Evolutionary conservation across 768 basidiomycete genomes (phyloP).

Genomic region (Amanita rubescens): DNA sequence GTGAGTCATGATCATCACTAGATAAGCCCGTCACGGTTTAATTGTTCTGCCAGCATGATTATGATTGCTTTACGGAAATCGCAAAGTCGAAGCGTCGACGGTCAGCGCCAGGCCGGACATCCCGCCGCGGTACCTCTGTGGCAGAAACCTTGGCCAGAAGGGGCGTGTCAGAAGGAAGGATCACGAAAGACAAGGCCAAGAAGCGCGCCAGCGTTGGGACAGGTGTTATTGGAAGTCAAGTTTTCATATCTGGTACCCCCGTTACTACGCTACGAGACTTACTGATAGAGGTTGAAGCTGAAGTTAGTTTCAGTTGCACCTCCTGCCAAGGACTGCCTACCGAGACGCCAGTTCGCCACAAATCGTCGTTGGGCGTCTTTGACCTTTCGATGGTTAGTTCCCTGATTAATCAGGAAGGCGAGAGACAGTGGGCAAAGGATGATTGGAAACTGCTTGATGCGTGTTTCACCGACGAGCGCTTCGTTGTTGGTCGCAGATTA

Average conservation of each 20-base stretch:
- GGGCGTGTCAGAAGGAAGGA: background rate
- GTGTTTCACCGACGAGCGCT: constrained; percentile 67
- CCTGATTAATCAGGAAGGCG: constrained; percentile 7
- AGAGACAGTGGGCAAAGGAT: constrained; percentile 54
- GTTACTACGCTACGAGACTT: constrained; percentile 47
- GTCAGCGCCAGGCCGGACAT: constrained; percentile 8
- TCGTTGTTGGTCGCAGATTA: constrained; percentile 33
- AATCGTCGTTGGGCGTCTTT: background rate
- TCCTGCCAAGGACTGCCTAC: constrained; percentile 19
- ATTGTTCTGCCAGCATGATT: constrained; percentile 58
- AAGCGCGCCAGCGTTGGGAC: constrained; percentile 28
- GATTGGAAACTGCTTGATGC: constrained; percentile 80
- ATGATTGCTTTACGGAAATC: constrained; percentile 68
- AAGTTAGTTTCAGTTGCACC: constrained; percentile 15
- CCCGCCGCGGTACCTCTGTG: background rate
- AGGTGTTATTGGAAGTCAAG: constrained; percentile 42
- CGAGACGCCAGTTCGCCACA: constrained; percentile 19
- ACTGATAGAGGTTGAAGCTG: constrained; percentile 50
- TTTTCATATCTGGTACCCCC: constrained; percentile 50
- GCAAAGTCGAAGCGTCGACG: constrained; percentile 22
- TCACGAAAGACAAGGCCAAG: constrained; percentile 13
- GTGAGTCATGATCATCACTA: constrained; percentile 31
- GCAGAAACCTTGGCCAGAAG: constrained; percentile 1
- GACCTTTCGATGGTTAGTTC: background rate
- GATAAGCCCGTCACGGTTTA: constrained; percentile 5